These are phyloP conservation scores for Diaporthe caulivora DNA, from an alignment of 2,329 filamentous ascomycete genomes.

Conservation along the genomic window DNA sequence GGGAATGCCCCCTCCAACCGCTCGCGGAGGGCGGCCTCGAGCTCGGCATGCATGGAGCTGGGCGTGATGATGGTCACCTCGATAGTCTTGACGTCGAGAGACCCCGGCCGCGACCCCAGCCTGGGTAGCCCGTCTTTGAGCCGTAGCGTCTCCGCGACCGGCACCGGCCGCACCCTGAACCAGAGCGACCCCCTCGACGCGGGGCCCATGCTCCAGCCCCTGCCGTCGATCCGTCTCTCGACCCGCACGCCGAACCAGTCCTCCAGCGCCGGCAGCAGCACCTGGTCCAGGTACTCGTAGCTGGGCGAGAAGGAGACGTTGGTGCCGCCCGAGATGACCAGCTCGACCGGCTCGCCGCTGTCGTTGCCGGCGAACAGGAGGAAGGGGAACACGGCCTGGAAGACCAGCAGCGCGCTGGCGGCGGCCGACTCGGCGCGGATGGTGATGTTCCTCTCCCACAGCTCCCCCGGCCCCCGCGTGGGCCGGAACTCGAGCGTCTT, in stretches of 20 bases:
- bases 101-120: conserved; percentile 10
- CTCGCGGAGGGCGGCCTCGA: conserved; percentile 55
- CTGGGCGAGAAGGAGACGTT: conserved; percentile 69
- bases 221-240: conserved; percentile 56
- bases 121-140: conserved; percentile 45
- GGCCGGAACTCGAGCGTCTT: conserved; percentile 63
- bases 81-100: conserved; percentile 57
- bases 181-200: conserved; percentile 55
- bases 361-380: conserved; percentile 66
- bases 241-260: conserved; percentile 62
- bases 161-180: conserved; percentile 59
- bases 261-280: conserved; percentile 67
- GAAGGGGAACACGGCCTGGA: conserved; percentile 72
- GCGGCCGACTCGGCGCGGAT: conserved; percentile 63
- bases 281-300: conserved; percentile 74
- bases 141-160: conserved; percentile 50
- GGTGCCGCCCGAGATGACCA: conserved; percentile 69
- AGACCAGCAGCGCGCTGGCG: conserved; percentile 68
- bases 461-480: conserved; percentile 51
- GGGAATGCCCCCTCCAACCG: conserved; percentile 59
- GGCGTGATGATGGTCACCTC: conserved; percentile 67
- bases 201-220: conserved; percentile 64
- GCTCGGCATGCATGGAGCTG: conserved; percentile 52
- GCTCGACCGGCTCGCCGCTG: conserved; percentile 56
- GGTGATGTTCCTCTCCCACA: conserved; percentile 58